Evolutionary conservation across 2,329 filamentous ascomycete genomes (phyloP), one percentile per base, ranked within the genome.

Genomic region (Penicillium sp.): DNA sequence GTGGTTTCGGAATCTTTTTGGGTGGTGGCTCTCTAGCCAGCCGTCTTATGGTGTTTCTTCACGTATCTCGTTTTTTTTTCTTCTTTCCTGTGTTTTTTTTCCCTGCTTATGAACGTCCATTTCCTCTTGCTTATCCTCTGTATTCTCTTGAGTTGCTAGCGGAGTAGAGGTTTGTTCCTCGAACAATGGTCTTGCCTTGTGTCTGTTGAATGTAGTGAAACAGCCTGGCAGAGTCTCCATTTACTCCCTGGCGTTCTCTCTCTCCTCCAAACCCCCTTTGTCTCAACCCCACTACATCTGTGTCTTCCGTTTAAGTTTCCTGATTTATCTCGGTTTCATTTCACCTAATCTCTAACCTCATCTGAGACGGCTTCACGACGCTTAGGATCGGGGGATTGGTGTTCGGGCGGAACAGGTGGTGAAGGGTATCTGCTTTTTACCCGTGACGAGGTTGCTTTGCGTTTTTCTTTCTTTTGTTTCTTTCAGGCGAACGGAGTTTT

Each of bases 1-100:
- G 60, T 68, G 68, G 70, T 74, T 68, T 74, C 72, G 68, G 71
- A 75, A 73, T 72, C 63, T 73, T 69, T 51, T 67, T 64, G 68
- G 64, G 52, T 52, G 58, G 58, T 52, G 53, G 66, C 65, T 60
- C 48, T 65, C 62, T 65, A 42, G 46, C 47, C 54, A 55, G 35
- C 61, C 65, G 60, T 67, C 64, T 64, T 62, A 60, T 62, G 63
- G 59, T 65, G 66, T 65, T 60, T 54, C 34, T 56, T 57, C 40
- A 51, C 54, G 53, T 55, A 58, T 58, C 23, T 60, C 52, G 18
- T 18, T 18, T 63, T 61, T 61, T 52, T 61, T 61, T 52, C 42
- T 57, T 59, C 48, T 44, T 58, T 65, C 54, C 38, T 59, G 52
- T 57, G 35, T 53, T 55, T 59, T 59, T 56, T 49, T 51, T 47